These are phyloP conservation scores for Linderina pennispora DNA, from an alignment of 192 early-diverging fungal genomes.

Conservation along the genomic window DNA sequence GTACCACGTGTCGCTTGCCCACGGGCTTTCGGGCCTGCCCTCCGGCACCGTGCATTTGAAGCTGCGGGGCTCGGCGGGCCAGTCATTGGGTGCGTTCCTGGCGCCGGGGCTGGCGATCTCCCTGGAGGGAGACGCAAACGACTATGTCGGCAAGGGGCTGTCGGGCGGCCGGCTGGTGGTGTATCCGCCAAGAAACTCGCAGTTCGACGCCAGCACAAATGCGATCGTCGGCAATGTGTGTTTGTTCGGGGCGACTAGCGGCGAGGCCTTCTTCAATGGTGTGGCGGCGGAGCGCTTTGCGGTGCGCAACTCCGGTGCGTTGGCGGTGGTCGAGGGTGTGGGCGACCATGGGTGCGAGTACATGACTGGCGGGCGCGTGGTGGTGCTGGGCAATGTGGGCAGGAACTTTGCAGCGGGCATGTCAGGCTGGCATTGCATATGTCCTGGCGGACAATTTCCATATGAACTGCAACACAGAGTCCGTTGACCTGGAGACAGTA, in stretches of 20 bases:
- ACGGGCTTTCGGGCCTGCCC: slow-evolving; percentile 79
- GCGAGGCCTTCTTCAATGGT: slow-evolving; percentile 87
- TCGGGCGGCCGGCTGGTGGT: slow-evolving; percentile 88
- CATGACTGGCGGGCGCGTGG: slow-evolving; percentile 95
- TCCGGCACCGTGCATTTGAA: slow-evolving; percentile 82
- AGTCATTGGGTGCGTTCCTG: slow-evolving; percentile 93
- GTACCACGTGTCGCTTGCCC: slow-evolving; percentile 75
- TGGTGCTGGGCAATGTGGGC: slow-evolving; percentile 83
- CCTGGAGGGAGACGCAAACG: slow-evolving; percentile 96
- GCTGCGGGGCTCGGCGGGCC: slow-evolving; percentile 89
- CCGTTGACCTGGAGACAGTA: slow-evolving; percentile 82
- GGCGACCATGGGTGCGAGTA: slow-evolving; percentile 99
- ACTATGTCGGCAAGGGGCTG: slow-evolving; percentile 98
- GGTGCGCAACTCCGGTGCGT: slow-evolving; percentile 97
- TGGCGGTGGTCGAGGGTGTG: slow-evolving; percentile 90
- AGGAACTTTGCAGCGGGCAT: slow-evolving; percentile 99
- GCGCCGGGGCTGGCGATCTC: slow-evolving; percentile 84
- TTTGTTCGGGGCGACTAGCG: slow-evolving; percentile 93
- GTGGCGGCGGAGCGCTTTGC: slow-evolving; percentile 96
- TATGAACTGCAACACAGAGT: slow-evolving; percentile 80
- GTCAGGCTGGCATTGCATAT: slow-evolving; percentile 96
- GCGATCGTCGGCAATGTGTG: slow-evolving; percentile 97
- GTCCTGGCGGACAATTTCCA: slow-evolving; percentile 69
- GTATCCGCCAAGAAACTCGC: slow-evolving; percentile 77
- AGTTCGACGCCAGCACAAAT: slow-evolving; percentile 81